phyloP scores from a whole-genome alignment of 2,329 filamentous ascomycete genomes.

The Monilinia fructigena region DNA sequence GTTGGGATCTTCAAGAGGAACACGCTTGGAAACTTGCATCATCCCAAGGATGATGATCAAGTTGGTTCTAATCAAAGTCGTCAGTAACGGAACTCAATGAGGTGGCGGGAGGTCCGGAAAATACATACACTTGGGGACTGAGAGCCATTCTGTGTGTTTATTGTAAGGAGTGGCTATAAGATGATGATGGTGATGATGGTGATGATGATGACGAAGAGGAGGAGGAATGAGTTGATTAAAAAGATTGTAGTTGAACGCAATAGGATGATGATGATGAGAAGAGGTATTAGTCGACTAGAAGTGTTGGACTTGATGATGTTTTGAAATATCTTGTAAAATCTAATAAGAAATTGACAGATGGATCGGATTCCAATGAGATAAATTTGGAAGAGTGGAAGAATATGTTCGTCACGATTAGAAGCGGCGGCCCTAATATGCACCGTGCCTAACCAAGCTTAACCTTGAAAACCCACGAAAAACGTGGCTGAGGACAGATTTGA shows the following conservation, averaged over 20 bases:
- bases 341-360: constrained; percentile 6
- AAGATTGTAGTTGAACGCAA: constrained; percentile 31
- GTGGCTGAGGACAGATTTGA: constrained; percentile 24
- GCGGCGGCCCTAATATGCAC: constrained; percentile 15
- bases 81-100: constrained; percentile 24
- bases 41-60: constrained; percentile 92
- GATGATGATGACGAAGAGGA: neutral
- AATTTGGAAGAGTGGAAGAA: constrained; percentile 12
- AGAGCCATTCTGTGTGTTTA: constrained; percentile 55
- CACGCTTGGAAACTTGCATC: constrained; percentile 97
- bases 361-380: neutral
- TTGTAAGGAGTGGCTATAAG: constrained; percentile 7
- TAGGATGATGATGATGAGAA: neutral
- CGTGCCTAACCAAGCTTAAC: constrained; percentile 8
- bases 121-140: constrained; percentile 67
- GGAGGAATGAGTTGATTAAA: neutral
- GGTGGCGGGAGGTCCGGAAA: constrained; percentile 22
- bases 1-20: constrained; percentile 87
- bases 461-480: neutral
- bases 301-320: neutral
- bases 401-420: constrained; percentile 20
- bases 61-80: constrained; percentile 66
- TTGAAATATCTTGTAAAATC: too few species aligned
- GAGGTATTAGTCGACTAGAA: neutral
- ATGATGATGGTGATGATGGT: neutral